Percentiles rank a stretch among this genome's conserved stretches.
Conservation (phyloP, 1,284 basidiomycete genomes). For the Pisolithus thermaeus region DNA sequence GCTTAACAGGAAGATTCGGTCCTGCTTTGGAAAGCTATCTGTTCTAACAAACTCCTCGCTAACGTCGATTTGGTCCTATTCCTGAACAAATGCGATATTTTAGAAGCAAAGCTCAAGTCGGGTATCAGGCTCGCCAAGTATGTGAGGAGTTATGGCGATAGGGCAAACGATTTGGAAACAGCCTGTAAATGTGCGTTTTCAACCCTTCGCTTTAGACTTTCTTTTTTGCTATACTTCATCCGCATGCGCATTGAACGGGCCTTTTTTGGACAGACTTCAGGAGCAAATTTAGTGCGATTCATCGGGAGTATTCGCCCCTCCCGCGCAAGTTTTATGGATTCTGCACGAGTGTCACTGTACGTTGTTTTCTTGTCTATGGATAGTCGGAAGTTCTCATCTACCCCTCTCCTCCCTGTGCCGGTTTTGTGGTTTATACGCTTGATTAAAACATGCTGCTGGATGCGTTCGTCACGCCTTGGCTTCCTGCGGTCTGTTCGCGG, state of each 20-base stretch:
- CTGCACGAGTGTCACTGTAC: slow-evolving; percentile 69
- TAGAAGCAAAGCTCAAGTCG: slow-evolving; percentile 56
- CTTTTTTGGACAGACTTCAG: slow-evolving; percentile 49
- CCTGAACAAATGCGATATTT: slow-evolving; percentile 76
- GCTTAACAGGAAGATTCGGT: slow-evolving; percentile 64
- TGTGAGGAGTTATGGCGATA: slow-evolving; percentile 67
- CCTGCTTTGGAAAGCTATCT: slow-evolving; percentile 74
- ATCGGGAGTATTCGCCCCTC: slow-evolving; percentile 67
- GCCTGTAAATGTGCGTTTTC: slow-evolving; percentile 57
- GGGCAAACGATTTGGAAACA: slow-evolving; percentile 64
- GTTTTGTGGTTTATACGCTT: no score
- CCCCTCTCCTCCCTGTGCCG: no score
- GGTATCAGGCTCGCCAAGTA: slow-evolving; percentile 63
- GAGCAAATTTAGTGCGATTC: slow-evolving; percentile 72
- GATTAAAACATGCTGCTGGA: no score
- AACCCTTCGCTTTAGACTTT: background rate
- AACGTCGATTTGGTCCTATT: slow-evolving; percentile 72
- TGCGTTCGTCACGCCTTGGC: background rate
- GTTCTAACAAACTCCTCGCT: slow-evolving; percentile 66
- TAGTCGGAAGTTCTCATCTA: background rate
- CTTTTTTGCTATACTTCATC: no score
- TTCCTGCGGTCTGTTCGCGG: background rate
- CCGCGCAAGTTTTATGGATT: slow-evolving; percentile 77
- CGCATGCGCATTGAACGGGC: background rate
- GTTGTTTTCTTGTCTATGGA: slow-evolving; percentile 13